phyloP scores from a whole-genome alignment of 345 rosid species.

The Lepidium aucheri region DNA sequence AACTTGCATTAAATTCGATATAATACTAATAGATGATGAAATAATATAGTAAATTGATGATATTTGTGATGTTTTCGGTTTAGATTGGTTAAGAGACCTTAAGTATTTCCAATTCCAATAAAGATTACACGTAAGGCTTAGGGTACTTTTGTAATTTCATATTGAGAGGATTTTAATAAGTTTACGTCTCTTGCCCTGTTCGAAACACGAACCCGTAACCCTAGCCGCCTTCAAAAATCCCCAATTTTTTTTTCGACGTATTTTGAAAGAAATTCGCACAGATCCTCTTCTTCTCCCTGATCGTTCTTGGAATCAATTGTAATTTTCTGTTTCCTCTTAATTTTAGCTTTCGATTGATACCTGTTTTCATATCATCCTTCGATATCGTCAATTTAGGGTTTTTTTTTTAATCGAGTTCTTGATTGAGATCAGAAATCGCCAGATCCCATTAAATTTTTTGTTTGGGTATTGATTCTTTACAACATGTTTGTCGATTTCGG shows the following conservation, averaged over 20 bases:
- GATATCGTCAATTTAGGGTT: constrained; percentile 11
- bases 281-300: constrained; percentile 18
- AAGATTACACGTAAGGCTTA: constrained; percentile 6
- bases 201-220: constrained; percentile 19
- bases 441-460: constrained; percentile 4
- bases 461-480: neutral
- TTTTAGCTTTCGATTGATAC: constrained; percentile 24
- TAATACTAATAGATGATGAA: too few relatives aligned
- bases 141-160: neutral
- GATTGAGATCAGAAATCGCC: neutral
- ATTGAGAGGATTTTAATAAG: constrained; percentile 15
- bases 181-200: constrained; percentile 8
- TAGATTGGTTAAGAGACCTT: too few relatives aligned
- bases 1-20: too few relatives aligned
- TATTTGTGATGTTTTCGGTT: too few relatives aligned
- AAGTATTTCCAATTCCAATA: too few relatives aligned
- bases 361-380: constrained; percentile 1
- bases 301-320: constrained; percentile 22
- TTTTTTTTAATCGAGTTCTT: neutral
- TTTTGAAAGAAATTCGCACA: constrained; percentile 5
- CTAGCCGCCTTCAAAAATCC: constrained; percentile 23
- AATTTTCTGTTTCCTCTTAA: constrained; percentile 7
- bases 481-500: neutral
- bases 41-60: too few relatives aligned
- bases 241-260: neutral